These are phyloP conservation scores for Cucumis sativus DNA, from an alignment of 306 rosid genomes.

Conservation along the genomic window DNA sequence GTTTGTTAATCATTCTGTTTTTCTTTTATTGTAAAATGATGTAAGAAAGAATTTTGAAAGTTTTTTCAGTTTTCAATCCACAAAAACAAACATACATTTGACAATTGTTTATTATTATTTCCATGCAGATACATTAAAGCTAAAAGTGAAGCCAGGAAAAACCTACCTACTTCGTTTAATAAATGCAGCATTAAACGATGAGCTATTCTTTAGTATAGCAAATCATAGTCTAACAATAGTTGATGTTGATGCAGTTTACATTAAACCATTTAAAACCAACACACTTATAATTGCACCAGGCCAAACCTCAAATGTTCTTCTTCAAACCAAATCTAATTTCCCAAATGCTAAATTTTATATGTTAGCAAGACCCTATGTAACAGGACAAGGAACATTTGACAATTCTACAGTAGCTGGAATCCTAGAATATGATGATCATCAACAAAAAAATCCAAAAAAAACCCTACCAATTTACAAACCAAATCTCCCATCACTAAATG, in stretches of 20 bases:
- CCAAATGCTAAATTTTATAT: neutral
- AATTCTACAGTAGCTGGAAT: neutral
- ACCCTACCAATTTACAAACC: neutral
- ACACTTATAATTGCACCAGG: neutral
- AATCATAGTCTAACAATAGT: neutral
- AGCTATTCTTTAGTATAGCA: neutral
- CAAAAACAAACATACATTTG: too few relatives aligned
- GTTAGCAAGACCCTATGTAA: neutral
- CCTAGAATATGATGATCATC: neutral
- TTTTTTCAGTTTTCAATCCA: too few relatives aligned
- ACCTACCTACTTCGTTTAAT: neutral
- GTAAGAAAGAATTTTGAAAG: too few relatives aligned
- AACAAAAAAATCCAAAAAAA: neutral
- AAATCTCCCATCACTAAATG: neutral
- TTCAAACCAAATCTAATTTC: neutral
- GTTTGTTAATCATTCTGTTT: neutral
- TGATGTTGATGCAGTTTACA: neutral
- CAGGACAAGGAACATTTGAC: slow-evolving; percentile 1
- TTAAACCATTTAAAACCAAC: neutral
- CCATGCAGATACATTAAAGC: neutral
- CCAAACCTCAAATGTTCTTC: neutral
- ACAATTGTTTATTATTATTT: too few relatives aligned
- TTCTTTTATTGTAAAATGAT: neutral
- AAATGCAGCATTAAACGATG: neutral
- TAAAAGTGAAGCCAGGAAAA: neutral